Evolutionary conservation across 139 green algal genomes (phyloP), one percentile per base, ranked within the genome.

Genomic region (Tetratostichococcus sp.): DNA sequence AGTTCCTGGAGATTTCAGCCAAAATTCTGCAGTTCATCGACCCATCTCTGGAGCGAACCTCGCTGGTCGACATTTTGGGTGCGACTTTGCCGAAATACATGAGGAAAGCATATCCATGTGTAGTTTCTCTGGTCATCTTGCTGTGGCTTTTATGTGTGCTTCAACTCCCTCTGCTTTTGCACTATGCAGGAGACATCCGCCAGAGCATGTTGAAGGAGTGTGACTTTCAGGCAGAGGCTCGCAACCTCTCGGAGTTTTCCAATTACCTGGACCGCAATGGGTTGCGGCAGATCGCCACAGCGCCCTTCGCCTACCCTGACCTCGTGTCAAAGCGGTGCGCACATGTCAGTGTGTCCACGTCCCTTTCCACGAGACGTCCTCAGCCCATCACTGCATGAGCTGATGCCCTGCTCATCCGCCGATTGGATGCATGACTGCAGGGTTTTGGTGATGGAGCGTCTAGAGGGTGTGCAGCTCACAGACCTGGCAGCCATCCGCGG

Each of bases 361-460:
- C n/a, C n/a, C n/a, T n/a, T n/a, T n/a, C n/a, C n/a, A n/a, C n/a
- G n/a, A n/a, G n/a, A n/a, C n/a, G n/a, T n/a, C n/a, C n/a, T n/a
- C n/a, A n/a, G n/a, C n/a, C n/a, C n/a, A n/a, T n/a, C n/a, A n/a
- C n/a, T n/a, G n/a, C n/a, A n/a, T n/a, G n/a, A n/a, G 39, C 39
- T 50, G 39, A 14, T 14, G 39, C 39, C 14, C 39, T 22, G 8
- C 39, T 50, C 39, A 50, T n/a, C n/a, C n/a, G n/a, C n/a, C n/a
- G n/a, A n/a, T n/a, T n/a, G n/a, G n/a, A n/a, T n/a, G n/a, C n/a
- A n/a, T n/a, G n/a, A n/a, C n/a, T n/a, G 67, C 87, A 93, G 91
- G 26, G 79, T 99, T 65, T 82, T 99, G 65, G 89, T 92, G 0
- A 96, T 99, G 93, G 96, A 99, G 83, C 81, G 85, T 2, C 72